A percentile compares a stretch with the other conserved stretches of the same genome.
Conservation (phyloP, 495 filamentous ascomycete species). For the Rostrohypoxylon terebratum region DNA sequence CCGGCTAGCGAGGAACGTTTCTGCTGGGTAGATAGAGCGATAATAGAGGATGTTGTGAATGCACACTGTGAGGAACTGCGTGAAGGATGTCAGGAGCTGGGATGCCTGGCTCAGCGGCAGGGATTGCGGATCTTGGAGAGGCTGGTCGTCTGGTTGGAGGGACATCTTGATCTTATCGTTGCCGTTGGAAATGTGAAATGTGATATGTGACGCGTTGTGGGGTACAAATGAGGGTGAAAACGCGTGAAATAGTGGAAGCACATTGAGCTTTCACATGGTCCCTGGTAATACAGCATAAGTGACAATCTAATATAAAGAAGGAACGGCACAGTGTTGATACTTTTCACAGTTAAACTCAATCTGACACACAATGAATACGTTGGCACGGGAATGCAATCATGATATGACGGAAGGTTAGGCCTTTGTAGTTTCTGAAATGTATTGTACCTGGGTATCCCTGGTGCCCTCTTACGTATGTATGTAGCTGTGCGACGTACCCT, state of each 20-base stretch:
- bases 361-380: no score
- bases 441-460: no score
- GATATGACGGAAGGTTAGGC: neutral
- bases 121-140: slow-evolving; percentile 34
- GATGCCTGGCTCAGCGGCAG: slow-evolving; percentile 51
- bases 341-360: no score
- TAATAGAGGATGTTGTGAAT: slow-evolving; percentile 95
- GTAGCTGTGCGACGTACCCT: neutral
- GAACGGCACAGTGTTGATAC: neutral
- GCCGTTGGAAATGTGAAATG: no score
- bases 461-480: no score
- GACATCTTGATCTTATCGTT: neutral
- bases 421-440: neutral
- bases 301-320: neutral
- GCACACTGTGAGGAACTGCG: slow-evolving; percentile 84
- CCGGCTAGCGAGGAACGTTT: slow-evolving; percentile 82
- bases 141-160: slow-evolving; percentile 20
- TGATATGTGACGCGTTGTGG: slow-evolving; percentile 34
- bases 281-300: neutral
- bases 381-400: no score
- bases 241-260: slow-evolving; percentile 34
- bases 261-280: neutral
- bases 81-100: slow-evolving; percentile 69
- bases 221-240: slow-evolving; percentile 16
- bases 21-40: slow-evolving; percentile 81